These are phyloP conservation scores for Sporisorium sorghi DNA, from an alignment of 1,284 basidiomycete genomes.

Conservation along the genomic window DNA sequence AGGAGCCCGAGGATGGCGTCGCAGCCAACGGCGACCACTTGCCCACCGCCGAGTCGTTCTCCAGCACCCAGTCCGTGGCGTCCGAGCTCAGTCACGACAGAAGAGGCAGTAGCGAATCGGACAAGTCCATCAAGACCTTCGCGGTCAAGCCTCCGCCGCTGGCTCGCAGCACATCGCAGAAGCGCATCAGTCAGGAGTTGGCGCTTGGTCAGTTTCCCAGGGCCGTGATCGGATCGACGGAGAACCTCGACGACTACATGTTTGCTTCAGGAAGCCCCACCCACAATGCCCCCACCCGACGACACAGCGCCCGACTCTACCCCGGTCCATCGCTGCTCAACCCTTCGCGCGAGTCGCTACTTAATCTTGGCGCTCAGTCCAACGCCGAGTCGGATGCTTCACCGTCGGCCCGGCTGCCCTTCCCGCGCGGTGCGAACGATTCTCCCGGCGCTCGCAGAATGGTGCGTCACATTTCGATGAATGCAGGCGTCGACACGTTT, in stretches of 20 bases:
- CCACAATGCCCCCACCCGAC: conserved; percentile 47
- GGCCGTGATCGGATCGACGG: conserved; percentile 45
- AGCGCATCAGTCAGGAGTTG: conserved; percentile 61
- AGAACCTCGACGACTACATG: conserved; percentile 51
- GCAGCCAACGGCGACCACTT: conserved; percentile 10
- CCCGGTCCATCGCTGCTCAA: conserved; percentile 57
- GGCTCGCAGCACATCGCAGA: conserved; percentile 51
- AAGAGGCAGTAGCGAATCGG: conserved; percentile 51
- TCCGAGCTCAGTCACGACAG: conserved; percentile 23
- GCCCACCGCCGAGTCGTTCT: conserved; percentile 19
- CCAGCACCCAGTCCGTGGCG: conserved; percentile 14
- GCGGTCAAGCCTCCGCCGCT: conserved; percentile 30
- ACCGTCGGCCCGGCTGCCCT: conserved; percentile 48
- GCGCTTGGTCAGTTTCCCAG: conserved; percentile 49
- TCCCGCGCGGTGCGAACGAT: conserved; percentile 51
- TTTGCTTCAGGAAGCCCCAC: conserved; percentile 41
- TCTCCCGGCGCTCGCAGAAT: conserved; percentile 51
- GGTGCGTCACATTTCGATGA: conserved; percentile 54
- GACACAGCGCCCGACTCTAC: conserved; percentile 58
- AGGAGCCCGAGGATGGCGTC: conserved; percentile 52
- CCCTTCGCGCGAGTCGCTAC: conserved; percentile 51
- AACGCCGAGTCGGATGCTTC: conserved; percentile 24
- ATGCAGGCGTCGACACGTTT: conserved; percentile 31
- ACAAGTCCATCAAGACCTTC: conserved; percentile 34
- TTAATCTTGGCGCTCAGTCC: conserved; percentile 22